phyloP scores from a whole-genome alignment of 352 stramenopile genomes.

The Plasmopara halstedii region DNA sequence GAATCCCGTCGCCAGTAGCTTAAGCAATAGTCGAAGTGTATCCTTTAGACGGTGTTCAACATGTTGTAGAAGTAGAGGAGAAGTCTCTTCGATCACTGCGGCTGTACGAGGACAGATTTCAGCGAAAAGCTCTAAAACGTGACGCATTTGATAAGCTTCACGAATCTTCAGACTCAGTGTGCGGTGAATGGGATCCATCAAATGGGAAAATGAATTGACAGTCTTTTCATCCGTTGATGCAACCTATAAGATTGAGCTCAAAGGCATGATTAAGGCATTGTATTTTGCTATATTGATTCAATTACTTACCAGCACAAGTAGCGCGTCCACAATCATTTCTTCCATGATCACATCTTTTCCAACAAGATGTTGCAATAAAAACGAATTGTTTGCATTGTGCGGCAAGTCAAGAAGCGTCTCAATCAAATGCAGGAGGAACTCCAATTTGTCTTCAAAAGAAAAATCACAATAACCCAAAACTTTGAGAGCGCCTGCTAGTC shows the following conservation, averaged over 20 bases:
- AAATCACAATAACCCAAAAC: constrained; percentile 47
- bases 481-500: constrained; percentile 54
- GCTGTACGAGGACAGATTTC: constrained; percentile 64
- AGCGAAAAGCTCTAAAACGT: constrained; percentile 66
- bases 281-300: background rate
- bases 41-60: constrained; percentile 75
- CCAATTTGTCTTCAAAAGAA: constrained; percentile 59
- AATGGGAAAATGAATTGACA: constrained; percentile 42
- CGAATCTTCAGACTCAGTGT: constrained; percentile 63
- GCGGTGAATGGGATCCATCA: constrained; percentile 54
- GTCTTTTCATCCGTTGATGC: constrained; percentile 44
- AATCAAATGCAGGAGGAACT: constrained; percentile 56
- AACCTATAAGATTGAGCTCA: constrained; percentile 24
- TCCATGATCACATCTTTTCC: constrained; percentile 53
- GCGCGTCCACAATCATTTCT: constrained; percentile 59
- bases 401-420: constrained; percentile 32
- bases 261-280: too few species aligned
- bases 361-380: constrained; percentile 60
- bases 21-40: constrained; percentile 61
- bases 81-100: constrained; percentile 67
- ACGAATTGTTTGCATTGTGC: constrained; percentile 6
- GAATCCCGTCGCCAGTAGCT: constrained; percentile 73
- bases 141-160: constrained; percentile 67
- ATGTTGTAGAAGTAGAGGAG: constrained; percentile 64
- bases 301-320: constrained; percentile 44